These are phyloP conservation scores for Trichopus zeylanicus DNA, from an alignment of 116 monocot species.

Conservation along the genomic window DNA sequence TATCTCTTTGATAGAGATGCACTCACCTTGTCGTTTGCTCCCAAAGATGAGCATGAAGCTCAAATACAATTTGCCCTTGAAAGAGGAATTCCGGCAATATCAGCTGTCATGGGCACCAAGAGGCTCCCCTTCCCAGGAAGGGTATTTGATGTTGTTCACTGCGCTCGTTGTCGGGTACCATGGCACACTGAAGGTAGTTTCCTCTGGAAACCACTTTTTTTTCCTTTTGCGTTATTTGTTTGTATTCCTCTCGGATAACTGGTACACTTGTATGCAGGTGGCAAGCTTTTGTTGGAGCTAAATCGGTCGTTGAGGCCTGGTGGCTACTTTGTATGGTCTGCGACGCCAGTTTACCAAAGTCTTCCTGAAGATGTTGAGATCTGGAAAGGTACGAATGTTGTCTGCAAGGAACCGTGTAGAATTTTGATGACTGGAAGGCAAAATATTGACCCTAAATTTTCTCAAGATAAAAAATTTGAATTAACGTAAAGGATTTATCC, in stretches of 20 bases:
- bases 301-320: constrained; percentile 85
- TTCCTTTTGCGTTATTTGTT: not conserved
- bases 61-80: constrained; percentile 97
- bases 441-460: no score
- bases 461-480: no score
- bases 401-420: no score
- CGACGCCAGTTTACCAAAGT: constrained; percentile 81
- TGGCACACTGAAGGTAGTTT: constrained; percentile 83
- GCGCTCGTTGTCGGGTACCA: constrained; percentile 92
- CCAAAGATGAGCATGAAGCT: constrained; percentile 97
- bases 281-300: constrained; percentile 77
- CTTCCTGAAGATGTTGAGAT: constrained; percentile 63
- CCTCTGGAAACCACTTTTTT: not conserved
- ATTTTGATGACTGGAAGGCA: no score
- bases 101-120: constrained; percentile 95
- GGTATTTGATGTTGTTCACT: constrained; percentile 86
- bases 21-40: constrained; percentile 94
- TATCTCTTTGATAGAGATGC: constrained; percentile 85
- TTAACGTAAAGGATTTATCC: no score
- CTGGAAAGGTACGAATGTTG: constrained; percentile 55
- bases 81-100: constrained; percentile 91
- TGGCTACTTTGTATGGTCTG: constrained; percentile 94
- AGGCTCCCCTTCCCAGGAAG: constrained; percentile 76
- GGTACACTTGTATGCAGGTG: constrained; percentile 42
- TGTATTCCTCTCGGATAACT: constrained; percentile 2